Evolutionary conservation across 1,139 yeast genomes (phyloP), one percentile per base, ranked within the genome.

Genomic region (Nadsonia commutata): DNA sequence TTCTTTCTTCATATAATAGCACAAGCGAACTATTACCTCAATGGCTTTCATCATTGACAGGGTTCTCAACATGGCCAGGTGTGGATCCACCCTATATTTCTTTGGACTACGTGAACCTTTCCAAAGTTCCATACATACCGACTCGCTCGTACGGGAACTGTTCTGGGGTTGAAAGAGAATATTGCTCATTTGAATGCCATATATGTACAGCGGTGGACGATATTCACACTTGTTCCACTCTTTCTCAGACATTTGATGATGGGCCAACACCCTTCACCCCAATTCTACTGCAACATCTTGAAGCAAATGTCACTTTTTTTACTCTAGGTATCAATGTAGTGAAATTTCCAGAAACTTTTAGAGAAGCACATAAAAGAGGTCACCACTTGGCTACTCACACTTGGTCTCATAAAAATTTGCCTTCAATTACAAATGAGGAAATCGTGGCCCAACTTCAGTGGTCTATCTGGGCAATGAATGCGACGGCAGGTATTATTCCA

Each of bases 391-490:
- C 84, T 1, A 73, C 88, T 0, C 98, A 88, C 59, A 85, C 96
- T 1, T 88, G 96, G 95, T 78, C 90, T 3, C 97, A 88, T 63
- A 77, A 78, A 46, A 83, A 80, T 53, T 68, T 88, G 48, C 96
- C 97, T 1, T 64, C 78, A 1, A 66, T 88, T 46, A 61, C 76
- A 17, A 85, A 85, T 57, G 90, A 84, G 59, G 74, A 84, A 49
- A 75, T 88, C 18, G 77, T 82, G 47, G 95, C 96, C 0, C 95
- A 88, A 59, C 65, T 88, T 40, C 80, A 88, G 62, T 88, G 97
- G 98, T 80, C 94, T 1, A 77, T 86, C 36, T 88, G 97, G 97
- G 95, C 96, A 4, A 84, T 86, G 93, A 86, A 90, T 63, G 95
- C 96, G 2, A 86, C 97, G 0, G 82, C 85, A 0, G 70, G 78